Percentiles rank a stretch among this genome's conserved stretches.
Evolutionary conservation across 805 yeast species (phyloP).

Genomic region (Monosporozyma yasuniensis): DNA sequence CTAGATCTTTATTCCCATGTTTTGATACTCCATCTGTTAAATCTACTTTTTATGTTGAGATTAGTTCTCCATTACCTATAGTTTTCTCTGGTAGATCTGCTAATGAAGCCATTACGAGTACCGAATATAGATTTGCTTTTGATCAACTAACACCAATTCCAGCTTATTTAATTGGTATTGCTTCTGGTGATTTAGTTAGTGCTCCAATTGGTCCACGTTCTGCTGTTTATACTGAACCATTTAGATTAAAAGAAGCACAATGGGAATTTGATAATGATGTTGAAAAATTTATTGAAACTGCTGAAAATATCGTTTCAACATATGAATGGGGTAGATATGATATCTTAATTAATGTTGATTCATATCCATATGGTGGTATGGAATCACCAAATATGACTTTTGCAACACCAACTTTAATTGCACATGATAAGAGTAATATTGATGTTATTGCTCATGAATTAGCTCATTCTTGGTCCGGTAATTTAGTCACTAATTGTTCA

Average conservation of each 20-base stretch:
- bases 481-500: conserved; percentile 78
- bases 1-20: conserved; percentile 78
- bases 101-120: conserved; percentile 3
- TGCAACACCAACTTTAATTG: conserved; percentile 79
- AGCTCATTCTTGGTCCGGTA: conserved; percentile 91
- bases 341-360: conserved; percentile 68
- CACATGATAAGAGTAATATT: conserved; percentile 78
- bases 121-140: conserved; percentile 37
- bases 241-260: conserved; percentile 54
- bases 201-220: conserved; percentile 81
- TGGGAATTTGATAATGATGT: conserved; percentile 75
- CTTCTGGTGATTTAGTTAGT: conserved; percentile 66
- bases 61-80: conserved; percentile 57
- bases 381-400: conserved; percentile 88
- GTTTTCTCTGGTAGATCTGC: conserved; percentile 59
- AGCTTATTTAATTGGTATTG: conserved; percentile 72
- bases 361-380: conserved; percentile 89
- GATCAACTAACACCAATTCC: conserved; percentile 80
- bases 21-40: conserved; percentile 87
- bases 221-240: conserved; percentile 70
- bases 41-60: conserved; percentile 48
- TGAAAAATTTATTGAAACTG: conserved; percentile 69
- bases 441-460: conserved; percentile 90
- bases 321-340: conserved; percentile 85
- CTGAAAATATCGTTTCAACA: conserved; percentile 60